phyloP scores from a whole-genome alignment of 345 rosid species.

The Aquilaria malaccensis region DNA sequence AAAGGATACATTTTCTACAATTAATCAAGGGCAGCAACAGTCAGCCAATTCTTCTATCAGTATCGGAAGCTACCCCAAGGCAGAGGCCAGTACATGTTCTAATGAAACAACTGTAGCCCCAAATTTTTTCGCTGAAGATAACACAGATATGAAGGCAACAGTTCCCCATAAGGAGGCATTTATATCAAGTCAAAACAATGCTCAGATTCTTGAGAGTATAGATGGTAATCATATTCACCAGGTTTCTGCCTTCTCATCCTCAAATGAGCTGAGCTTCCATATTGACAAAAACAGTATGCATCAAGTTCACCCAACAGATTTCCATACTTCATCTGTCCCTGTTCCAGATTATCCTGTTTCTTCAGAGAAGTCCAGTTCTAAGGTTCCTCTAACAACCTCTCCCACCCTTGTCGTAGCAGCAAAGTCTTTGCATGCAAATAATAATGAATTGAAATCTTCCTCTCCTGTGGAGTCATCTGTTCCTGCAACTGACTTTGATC shows the following conservation, averaged over 20 bases:
- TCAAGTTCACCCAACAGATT: slow-evolving; percentile 44
- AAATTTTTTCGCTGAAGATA: slow-evolving; percentile 40
- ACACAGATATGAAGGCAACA: slow-evolving; percentile 31
- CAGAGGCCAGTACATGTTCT: slow-evolving; percentile 77
- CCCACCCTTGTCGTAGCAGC: slow-evolving; percentile 71
- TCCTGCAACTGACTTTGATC: slow-evolving; percentile 62
- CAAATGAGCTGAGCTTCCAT: slow-evolving; percentile 41
- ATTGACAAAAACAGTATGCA: slow-evolving; percentile 27
- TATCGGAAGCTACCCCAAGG: slow-evolving; percentile 85
- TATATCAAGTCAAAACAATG: slow-evolving; percentile 38
- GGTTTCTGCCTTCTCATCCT: slow-evolving; percentile 44
- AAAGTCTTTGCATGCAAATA: slow-evolving; percentile 62
- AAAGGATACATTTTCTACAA: slow-evolving; percentile 72
- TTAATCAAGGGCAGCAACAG: slow-evolving; percentile 81
- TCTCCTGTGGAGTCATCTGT: slow-evolving; percentile 64
- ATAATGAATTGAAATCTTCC: slow-evolving; percentile 48
- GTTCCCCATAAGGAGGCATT: slow-evolving; percentile 39
- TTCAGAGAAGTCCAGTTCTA: slow-evolving; percentile 75
- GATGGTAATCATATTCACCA: slow-evolving; percentile 42
- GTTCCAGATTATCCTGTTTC: slow-evolving; percentile 63
- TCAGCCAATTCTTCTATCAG: slow-evolving; percentile 81
- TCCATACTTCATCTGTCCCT: slow-evolving; percentile 61
- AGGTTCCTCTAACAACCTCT: slow-evolving; percentile 43
- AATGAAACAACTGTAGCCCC: slow-evolving; percentile 51
- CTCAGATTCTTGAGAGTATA: slow-evolving; percentile 34